Base-by-base conservation (phyloP, 1,284 basidiomycete genomes). In the Microbotryomycetes sp. region DNA sequence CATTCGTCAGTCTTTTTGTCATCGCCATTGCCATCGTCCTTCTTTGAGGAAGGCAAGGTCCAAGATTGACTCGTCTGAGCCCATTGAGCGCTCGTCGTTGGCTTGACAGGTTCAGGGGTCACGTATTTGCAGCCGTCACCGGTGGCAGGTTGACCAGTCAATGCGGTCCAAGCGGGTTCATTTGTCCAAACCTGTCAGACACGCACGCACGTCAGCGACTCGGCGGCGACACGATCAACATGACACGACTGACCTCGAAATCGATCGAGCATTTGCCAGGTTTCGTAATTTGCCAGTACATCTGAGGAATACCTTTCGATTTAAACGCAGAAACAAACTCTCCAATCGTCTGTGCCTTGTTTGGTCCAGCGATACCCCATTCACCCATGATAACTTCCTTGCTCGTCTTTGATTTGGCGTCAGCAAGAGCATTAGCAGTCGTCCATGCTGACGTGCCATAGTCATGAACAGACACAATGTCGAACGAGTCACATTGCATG, bases 381-480 rank as follows among this genome's bases (percentile, higher is more conserved):
- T 79, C 78, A 26, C 66, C 67, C 62, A 68, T 63, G 31, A 68
- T 60, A 48, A 68, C 52, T 29, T 59, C 77, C 73, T 58, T 78
- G 72, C 25, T 72, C 73, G 29, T 70, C 64, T 57, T 53, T 48
- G 31, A n/a, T 7, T 4, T n/a, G 61, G 64, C 9, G 22, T 15
- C n/a, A 63, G 73, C 58, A 31, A 79, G 74, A 16, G 69, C 66
- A 9, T 69, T 70, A 7, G 64, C 68, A 2, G 76, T 77, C 14
- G 59, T 47, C 31, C 70, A 69, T 54, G 78, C 75, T 6, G 73
- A 72, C 32, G 70, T 70, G 29, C 76, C 77, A 63, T 79, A 79
- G 19, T 77, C 77, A 62, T 79, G 78, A 22, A 79, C 76, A 6
- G 76, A 73, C 65, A 78, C 67, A 54, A 78, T 70, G 63, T 79